phyloP scores from a whole-genome alignment of 345 rosid species.

The Abelmoschus esculentus region DNA sequence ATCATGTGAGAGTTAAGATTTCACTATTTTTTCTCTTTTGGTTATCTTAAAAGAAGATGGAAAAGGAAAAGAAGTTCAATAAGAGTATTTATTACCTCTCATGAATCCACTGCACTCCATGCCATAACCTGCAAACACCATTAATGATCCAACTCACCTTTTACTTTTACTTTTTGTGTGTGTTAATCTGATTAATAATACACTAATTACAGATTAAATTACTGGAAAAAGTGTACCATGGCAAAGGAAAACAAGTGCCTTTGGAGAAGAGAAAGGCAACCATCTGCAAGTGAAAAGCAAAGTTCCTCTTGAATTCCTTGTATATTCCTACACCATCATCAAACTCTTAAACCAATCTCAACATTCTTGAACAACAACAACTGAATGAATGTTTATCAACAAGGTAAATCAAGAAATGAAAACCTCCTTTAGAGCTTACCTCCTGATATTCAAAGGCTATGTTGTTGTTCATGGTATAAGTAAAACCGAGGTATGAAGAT shows the following conservation, averaged over 20 bases:
- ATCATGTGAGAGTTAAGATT: neutral
- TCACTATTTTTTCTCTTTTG: neutral
- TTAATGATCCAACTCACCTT: neutral
- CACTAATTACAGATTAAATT: neutral
- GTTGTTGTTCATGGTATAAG: neutral
- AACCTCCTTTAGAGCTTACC: constrained; percentile 20
- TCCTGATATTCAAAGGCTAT: constrained; percentile 45
- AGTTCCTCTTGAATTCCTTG: constrained; percentile 69
- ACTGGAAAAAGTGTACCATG: constrained; percentile 44
- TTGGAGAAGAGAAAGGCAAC: constrained; percentile 74
- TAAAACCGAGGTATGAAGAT: neutral
- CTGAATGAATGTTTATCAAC: neutral
- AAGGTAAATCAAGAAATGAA: neutral
- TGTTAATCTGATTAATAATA: neutral
- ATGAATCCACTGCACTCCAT: constrained; percentile 93
- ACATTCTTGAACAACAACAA: neutral
- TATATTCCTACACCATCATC: constrained; percentile 36
- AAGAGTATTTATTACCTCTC: constrained; percentile 54
- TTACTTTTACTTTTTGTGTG: neutral
- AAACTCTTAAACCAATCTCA: neutral
- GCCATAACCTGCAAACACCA: constrained; percentile 72
- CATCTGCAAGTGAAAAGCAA: constrained; percentile 80
- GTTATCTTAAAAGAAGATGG: neutral
- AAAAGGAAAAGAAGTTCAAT: neutral
- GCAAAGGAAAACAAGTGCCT: constrained; percentile 86